A percentile compares a stretch with the other conserved stretches of the same genome.
Evolutionary conservation across 202 grass and related monocot genomes (phyloP).

Genomic region (Zoysia matrella): DNA sequence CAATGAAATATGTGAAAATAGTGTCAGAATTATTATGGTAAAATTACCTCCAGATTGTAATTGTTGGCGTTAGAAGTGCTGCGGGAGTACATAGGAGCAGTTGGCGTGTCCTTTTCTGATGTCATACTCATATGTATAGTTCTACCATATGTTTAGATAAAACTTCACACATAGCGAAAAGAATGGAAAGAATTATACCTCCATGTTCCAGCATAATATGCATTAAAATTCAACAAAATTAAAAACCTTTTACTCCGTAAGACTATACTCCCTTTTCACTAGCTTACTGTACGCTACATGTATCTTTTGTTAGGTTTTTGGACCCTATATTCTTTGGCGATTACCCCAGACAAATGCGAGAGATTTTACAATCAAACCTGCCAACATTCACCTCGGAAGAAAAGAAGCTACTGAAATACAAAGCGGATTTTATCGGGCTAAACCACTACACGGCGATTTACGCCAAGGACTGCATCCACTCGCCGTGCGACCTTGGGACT

Average conservation of each 20-base stretch:
- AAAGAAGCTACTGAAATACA: constrained; percentile 35
- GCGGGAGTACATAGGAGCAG: neutral
- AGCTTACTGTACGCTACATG: neutral
- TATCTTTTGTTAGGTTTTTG: constrained; percentile 48
- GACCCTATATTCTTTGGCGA: constrained; percentile 61
- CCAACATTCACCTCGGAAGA: constrained; percentile 51
- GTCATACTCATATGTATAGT: neutral
- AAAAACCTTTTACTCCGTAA: too few relatives aligned
- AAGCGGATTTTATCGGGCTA: constrained; percentile 57
- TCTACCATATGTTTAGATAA: neutral
- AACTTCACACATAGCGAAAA: neutral
- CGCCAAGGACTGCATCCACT: constrained; percentile 53
- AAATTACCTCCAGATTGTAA: too few relatives aligned
- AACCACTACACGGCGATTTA: constrained; percentile 62
- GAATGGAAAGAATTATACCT: too few relatives aligned
- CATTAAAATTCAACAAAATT: too few relatives aligned
- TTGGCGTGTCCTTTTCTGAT: neutral
- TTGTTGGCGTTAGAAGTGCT: too few relatives aligned
- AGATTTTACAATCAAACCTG: constrained; percentile 43
- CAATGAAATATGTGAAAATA: neutral
- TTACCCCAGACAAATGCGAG: constrained; percentile 62
- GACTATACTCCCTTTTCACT: too few relatives aligned
- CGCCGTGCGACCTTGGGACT: constrained; percentile 33
- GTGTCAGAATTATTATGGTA: neutral
- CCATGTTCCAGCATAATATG: too few relatives aligned